phyloP scores from a whole-genome alignment of 257 asterid species.

The Solanum sparsipilum region DNA sequence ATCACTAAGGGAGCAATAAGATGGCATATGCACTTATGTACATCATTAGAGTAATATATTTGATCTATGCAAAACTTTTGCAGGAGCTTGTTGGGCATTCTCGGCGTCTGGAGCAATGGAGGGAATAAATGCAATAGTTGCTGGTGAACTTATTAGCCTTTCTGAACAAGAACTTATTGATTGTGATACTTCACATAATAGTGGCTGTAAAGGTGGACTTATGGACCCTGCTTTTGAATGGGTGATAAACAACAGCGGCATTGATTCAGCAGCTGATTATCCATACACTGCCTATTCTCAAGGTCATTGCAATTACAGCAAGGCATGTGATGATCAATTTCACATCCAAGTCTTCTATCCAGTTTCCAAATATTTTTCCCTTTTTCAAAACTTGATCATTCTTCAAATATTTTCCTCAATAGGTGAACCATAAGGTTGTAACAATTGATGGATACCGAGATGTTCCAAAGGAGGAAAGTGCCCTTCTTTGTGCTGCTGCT shows the following conservation, averaged over 20 bases:
- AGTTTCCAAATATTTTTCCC: neutral
- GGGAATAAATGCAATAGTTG: constrained; percentile 16
- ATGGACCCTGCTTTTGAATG: constrained; percentile 28
- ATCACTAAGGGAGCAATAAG: neutral
- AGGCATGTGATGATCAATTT: constrained; percentile 8
- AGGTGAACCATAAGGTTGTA: constrained; percentile 14
- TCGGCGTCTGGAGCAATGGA: constrained; percentile 24
- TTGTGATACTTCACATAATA: constrained; percentile 8
- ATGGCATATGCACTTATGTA: neutral
- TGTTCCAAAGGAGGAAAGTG: constrained; percentile 14
- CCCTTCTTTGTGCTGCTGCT: constrained; percentile 23
- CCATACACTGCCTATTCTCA: constrained; percentile 6
- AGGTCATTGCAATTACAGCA: constrained; percentile 10
- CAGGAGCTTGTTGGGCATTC: constrained; percentile 33
- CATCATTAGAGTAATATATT: neutral
- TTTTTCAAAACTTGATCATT: neutral
- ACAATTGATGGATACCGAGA: constrained; percentile 19
- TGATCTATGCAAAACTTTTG: neutral
- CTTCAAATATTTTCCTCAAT: neutral
- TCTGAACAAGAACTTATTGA: constrained; percentile 17
- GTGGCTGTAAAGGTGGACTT: constrained; percentile 24
- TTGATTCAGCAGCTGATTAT: constrained; percentile 18
- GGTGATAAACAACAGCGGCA: constrained; percentile 20
- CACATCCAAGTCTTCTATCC: neutral
- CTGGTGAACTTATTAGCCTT: constrained; percentile 21